Conservation (phyloP, 306 rosid genomes). For the Calophaca sinica region DNA sequence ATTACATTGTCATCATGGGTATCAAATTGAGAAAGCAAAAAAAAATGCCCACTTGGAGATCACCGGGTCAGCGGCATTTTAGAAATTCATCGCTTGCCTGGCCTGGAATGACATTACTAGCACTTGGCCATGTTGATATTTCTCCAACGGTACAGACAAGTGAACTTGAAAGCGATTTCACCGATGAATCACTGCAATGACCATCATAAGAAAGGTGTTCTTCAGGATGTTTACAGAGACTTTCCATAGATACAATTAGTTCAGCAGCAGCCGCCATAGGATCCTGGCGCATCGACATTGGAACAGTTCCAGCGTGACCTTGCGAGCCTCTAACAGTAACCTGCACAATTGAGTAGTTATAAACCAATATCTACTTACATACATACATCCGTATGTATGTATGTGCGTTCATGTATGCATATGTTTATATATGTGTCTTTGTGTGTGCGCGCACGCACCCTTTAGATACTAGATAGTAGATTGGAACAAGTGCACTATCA, state of each 20-base stretch:
- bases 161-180: slow-evolving; percentile 80
- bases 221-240: slow-evolving; percentile 79
- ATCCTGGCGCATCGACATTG: slow-evolving; percentile 95
- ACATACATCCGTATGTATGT: neutral
- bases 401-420: neutral
- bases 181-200: slow-evolving; percentile 65
- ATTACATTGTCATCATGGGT: slow-evolving; percentile 18
- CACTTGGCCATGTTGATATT: slow-evolving; percentile 98
- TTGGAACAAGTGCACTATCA: slow-evolving; percentile 1
- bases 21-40: slow-evolving; percentile 10
- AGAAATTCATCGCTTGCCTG: slow-evolving; percentile 74
- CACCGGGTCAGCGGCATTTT: slow-evolving; percentile 35
- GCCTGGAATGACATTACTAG: slow-evolving; percentile 98
- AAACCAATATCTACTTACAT: neutral
- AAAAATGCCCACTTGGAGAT: slow-evolving; percentile 37
- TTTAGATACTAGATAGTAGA: too few species aligned
- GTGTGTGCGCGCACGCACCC: neutral
- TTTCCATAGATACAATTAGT: slow-evolving; percentile 75
- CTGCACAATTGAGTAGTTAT: slow-evolving; percentile 50
- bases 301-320: slow-evolving; percentile 97
- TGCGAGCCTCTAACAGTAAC: slow-evolving; percentile 92
- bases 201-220: slow-evolving; percentile 72
- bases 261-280: slow-evolving; percentile 93
- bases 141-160: slow-evolving; percentile 98
- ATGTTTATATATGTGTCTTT: too few species aligned